Percentiles rank a stretch among this genome's conserved stretches.
phyloP scores from a whole-genome alignment of 1,139 yeast genomes.

The Eremothecium gossypii region DNA sequence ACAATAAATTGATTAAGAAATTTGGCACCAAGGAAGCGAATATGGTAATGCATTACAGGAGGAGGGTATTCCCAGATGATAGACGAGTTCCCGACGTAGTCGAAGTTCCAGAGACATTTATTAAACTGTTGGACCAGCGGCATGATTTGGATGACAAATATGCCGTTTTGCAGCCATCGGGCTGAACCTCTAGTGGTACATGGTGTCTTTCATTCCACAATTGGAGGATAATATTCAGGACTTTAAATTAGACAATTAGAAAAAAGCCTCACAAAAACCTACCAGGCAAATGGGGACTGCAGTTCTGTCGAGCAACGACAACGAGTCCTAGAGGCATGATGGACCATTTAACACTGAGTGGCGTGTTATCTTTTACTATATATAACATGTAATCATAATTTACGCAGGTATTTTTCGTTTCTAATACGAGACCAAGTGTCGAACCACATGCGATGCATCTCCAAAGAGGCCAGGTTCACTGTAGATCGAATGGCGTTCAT shows the following conservation, averaged over 20 bases:
- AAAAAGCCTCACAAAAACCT: too few relatives aligned
- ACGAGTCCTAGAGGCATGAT: too few relatives aligned
- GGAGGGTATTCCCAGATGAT: slow-evolving; percentile 21
- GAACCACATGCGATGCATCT: slow-evolving; percentile 41
- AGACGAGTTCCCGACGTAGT: slow-evolving; percentile 24
- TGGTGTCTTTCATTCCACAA: too few relatives aligned
- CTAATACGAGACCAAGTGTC: slow-evolving; percentile 34
- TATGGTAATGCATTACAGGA: slow-evolving; percentile 25
- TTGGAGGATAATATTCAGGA: too few relatives aligned
- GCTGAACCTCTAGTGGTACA: not conserved
- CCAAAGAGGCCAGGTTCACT: slow-evolving; percentile 46
- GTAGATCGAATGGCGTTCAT: slow-evolving; percentile 64
- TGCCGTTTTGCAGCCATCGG: slow-evolving; percentile 7
- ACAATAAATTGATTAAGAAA: slow-evolving; percentile 54
- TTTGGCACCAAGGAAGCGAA: slow-evolving; percentile 26
- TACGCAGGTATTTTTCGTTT: not conserved
- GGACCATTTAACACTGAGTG: too few relatives aligned
- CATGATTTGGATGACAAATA: slow-evolving; percentile 17
- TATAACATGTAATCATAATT: slow-evolving; percentile 1
- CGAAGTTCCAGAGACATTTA: slow-evolving; percentile 21
- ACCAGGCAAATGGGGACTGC: too few relatives aligned
- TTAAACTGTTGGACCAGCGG: slow-evolving; percentile 17
- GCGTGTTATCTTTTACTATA: not conserved
- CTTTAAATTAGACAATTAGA: too few relatives aligned
- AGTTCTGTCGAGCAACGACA: too few relatives aligned